phyloP scores from a whole-genome alignment of 345 rosid species.

The Camelina hispida region DNA sequence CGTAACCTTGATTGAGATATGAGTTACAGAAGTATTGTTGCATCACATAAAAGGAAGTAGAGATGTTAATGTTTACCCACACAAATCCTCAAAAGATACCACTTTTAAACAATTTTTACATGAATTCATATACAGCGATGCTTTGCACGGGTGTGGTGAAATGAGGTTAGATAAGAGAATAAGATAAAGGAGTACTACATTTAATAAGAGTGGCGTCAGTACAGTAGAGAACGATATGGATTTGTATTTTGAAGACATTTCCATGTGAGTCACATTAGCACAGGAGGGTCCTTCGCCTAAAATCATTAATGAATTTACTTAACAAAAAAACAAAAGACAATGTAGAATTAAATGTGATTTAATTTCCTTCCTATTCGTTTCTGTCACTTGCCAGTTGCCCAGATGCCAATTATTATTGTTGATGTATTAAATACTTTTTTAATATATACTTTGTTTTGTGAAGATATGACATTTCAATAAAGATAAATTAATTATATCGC shows the following conservation, averaged over 20 bases:
- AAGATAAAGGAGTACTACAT: neutral
- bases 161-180: too few relatives aligned
- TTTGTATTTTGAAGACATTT: conserved; percentile 37
- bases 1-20: neutral
- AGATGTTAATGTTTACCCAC: neutral
- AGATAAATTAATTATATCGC: too few relatives aligned
- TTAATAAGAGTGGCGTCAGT: conserved; percentile 34
- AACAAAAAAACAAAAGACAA: neutral
- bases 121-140: conserved; percentile 19
- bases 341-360: conserved; percentile 29
- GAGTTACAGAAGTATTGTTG: neutral
- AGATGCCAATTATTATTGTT: conserved; percentile 26
- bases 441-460: neutral
- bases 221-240: conserved; percentile 36
- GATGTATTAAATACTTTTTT: neutral
- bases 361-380: conserved; percentile 4
- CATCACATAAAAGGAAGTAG: neutral
- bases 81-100: conserved; percentile 13
- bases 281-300: conserved; percentile 30
- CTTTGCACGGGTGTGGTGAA: too few relatives aligned
- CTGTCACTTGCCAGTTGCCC: conserved; percentile 31
- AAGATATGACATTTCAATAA: neutral
- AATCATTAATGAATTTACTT: conserved; percentile 32
- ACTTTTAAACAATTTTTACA: conserved; percentile 37
- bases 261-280: conserved; percentile 45